Conservation (phyloP, 352 stramenopile genomes). For the Blastocystis hominis region DNA sequence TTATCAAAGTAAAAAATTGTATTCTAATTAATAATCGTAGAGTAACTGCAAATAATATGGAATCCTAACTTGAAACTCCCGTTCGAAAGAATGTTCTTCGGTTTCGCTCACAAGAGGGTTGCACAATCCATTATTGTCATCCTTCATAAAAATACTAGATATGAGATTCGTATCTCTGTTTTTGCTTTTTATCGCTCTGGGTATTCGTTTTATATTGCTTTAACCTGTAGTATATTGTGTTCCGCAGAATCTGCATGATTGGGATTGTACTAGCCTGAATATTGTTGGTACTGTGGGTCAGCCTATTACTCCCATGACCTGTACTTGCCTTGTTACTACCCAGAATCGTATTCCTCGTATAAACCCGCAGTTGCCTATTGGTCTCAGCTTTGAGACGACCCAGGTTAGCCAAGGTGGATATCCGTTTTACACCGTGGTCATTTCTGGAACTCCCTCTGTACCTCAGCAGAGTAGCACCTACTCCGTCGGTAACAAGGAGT, state of each 20-base stretch:
- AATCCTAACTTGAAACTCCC: not conserved
- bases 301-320: not conserved
- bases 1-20: not conserved
- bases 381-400: not conserved
- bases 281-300: constrained; percentile 17
- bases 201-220: not conserved
- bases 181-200: not conserved
- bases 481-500: constrained; percentile 37
- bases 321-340: not conserved
- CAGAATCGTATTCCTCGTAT: not conserved
- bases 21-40: not conserved
- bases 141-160: not conserved
- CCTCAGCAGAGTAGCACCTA: constrained; percentile 39
- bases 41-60: not conserved
- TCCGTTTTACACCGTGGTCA: not conserved
- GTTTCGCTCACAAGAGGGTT: not conserved
- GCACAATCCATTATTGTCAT: not conserved
- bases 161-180: not conserved
- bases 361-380: constrained; percentile 26
- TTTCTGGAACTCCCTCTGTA: constrained; percentile 39
- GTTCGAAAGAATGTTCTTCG: constrained; percentile 19
- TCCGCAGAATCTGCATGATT: constrained; percentile 20
- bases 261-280: constrained; percentile 1
- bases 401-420: not conserved
- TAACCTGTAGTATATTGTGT: constrained; percentile 19